These are phyloP conservation scores for Pogostemon cablin DNA, from an alignment of 257 asterid species.

Conservation along the genomic window DNA sequence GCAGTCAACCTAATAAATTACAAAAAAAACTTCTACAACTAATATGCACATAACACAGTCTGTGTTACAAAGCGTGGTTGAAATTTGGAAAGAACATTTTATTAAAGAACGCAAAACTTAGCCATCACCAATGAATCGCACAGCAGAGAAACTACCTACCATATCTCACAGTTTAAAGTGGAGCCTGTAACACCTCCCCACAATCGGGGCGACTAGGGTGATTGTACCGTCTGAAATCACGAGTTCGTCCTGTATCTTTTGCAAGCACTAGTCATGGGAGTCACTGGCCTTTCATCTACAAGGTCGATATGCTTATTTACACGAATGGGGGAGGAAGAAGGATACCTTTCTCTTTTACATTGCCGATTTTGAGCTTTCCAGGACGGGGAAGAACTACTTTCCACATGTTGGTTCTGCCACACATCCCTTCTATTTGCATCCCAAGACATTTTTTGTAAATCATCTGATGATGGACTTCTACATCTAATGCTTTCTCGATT, in stretches of 20 bases:
- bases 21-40: too few relatives aligned
- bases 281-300: not conserved
- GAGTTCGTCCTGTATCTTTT: conserved; percentile 13
- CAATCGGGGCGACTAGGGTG: too few relatives aligned
- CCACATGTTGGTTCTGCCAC: not conserved
- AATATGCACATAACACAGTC: too few relatives aligned
- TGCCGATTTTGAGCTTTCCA: conserved; percentile 16
- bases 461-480: not conserved
- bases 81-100: too few relatives aligned
- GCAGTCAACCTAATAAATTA: too few relatives aligned
- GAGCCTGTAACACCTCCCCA: too few relatives aligned
- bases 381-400: not conserved
- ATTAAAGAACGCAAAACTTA: too few relatives aligned
- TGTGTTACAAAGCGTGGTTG: too few relatives aligned
- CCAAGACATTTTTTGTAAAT: not conserved
- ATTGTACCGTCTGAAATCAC: too few relatives aligned
- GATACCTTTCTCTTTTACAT: not conserved
- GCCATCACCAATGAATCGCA: too few relatives aligned
- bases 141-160: too few relatives aligned
- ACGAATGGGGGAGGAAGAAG: not conserved
- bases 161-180: too few relatives aligned
- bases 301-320: not conserved
- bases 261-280: not conserved
- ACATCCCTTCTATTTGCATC: not conserved
- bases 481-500: conserved; percentile 25